A percentile compares a stretch with the other conserved stretches of the same genome.
These are phyloP conservation scores for Mucor indicus DNA, from an alignment of 371 early-diverging fungal species.

Conservation along the genomic window DNA sequence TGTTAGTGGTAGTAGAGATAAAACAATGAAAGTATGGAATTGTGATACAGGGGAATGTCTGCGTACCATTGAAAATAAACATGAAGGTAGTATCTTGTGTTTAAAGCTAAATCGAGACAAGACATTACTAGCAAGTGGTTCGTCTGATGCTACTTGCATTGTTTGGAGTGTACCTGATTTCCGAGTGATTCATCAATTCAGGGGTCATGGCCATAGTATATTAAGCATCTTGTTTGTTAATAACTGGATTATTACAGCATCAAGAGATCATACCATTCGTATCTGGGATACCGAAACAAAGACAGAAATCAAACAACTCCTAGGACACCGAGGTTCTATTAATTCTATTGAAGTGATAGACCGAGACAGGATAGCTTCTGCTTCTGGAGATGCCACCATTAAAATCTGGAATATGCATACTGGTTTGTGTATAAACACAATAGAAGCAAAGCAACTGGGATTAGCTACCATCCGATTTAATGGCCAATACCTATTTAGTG, in stretches of 20 bases:
- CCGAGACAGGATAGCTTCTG: constrained; percentile 70
- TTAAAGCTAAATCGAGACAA: constrained; percentile 81
- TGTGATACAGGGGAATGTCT: constrained; percentile 60
- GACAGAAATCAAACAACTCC: constrained; percentile 59
- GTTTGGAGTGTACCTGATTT: constrained; percentile 76
- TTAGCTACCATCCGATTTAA: constrained; percentile 92
- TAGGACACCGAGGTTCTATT: constrained; percentile 85
- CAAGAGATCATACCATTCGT: constrained; percentile 62
- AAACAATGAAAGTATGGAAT: constrained; percentile 83
- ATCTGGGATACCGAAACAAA: constrained; percentile 49
- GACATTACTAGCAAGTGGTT: constrained; percentile 83
- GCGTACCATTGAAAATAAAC: constrained; percentile 47
- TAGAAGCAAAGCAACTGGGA: constrained; percentile 69
- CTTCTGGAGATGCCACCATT: constrained; percentile 84
- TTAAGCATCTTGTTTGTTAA: constrained; percentile 77
- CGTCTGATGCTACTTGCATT: constrained; percentile 86
- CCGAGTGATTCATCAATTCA: constrained; percentile 39
- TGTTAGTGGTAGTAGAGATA: constrained; percentile 92
- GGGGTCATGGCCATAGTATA: constrained; percentile 78
- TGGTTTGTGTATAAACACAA: constrained; percentile 61
- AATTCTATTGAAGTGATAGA: constrained; percentile 79
- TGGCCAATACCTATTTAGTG: constrained; percentile 82
- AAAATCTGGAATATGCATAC: constrained; percentile 27
- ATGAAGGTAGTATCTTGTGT: constrained; percentile 87
- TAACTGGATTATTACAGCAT: constrained; percentile 75